Base-by-base conservation (phyloP, 495 filamentous ascomycete genomes). In the Chaetomium tenue region DNA sequence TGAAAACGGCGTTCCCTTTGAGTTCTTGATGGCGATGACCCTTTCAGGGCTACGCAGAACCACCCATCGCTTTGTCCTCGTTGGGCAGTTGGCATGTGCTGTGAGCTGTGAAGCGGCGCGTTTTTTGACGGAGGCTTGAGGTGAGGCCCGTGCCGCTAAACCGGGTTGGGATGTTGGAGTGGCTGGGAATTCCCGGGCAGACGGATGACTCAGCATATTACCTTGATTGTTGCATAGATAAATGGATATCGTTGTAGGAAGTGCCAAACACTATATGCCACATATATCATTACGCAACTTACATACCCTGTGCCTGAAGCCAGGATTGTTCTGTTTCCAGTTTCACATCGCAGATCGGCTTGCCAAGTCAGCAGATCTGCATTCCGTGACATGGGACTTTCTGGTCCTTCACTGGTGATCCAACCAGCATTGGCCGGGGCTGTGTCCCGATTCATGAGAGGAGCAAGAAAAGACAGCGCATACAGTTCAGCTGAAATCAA, bases 1-100 rank as follows among this genome's bases (percentile, higher is more conserved):
- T 68, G 70, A 72, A 72, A 72, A 70, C 70, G 68, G 70, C 68
- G 39, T 13, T n/a, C 53, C 55, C 70, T 72, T 72, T 72, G 70
- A 67, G 53, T 18, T 22, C 50, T 30, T 18, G 47, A 42, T 30
- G 18, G 51, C 20, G 20, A 50, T 5, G 50, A 30, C 40, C 46
- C 65, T 68, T 70, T 71, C 63, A 68, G 66, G 61, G 60, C 57
- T 60, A 64, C 55, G 39, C 40, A 60, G 44, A 25, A n/a, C 42
- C 13, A 33, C 65, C 22, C 44, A 5, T 37, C 33, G 46, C 63
- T 64, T 60, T 58, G 56, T 58, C 23, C 54, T 53, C 9, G 20
- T 57, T n/a, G 61, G 20, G 20, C 25, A 42, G 48, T 46, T 59
- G 63, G 63, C 55, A 64, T 37, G 55, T 48, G 26, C 39, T 56